Base-by-base conservation (phyloP, 352 stramenopile genomes). In the Blastocystis hominis region DNA sequence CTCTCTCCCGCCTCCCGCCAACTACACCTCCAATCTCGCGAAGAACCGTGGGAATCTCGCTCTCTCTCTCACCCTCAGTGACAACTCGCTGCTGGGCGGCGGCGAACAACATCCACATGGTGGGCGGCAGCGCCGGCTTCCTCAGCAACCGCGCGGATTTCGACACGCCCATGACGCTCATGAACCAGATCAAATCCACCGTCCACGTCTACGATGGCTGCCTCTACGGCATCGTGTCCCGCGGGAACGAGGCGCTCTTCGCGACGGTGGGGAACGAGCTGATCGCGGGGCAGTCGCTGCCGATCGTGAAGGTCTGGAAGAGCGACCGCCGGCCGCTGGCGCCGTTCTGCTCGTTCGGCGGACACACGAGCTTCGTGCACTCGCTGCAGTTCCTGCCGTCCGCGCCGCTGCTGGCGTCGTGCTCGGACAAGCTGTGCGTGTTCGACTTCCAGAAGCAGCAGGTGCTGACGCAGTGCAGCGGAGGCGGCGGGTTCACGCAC, bases 101-200 rank as follows among this genome's bases (percentile, higher is more conserved):
- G 0, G 77, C 77, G 0, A 75, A 87, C 62, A 62, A 78, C 38
- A 87, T 87, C 55, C 66, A 87, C 36, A 87, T 87, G 77, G 46
- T 61, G 30, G 77, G 77, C 13, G 77, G 77, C 17, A 78, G 77
- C 53, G 62, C 77, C 7, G 77, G 77, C 5, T 87, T 64, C 40
- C 30, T 61, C 20, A 78, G 40, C 34, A 78, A 78, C 70, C 77
- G 77, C n/a, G 55, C 38, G 24, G 77, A 87, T 77, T 46, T 87
- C 47, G 77, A 87, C 10, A 62, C 66, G 1, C 30, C 55, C 13
- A 75, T 87, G n/a, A 69, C 24, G 4, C 77, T 87, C 5, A 56
- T 40, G 40, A 76, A 77, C 55, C 66, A 75, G 53, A 36, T 87
- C 42, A 87, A 87, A 53, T n/a, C 47, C 17, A 77, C 13, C 20